Evolutionary conservation across 2,329 filamentous ascomycete species (phyloP), one percentile per base, ranked within the genome.

Genomic region (Ustulina deusta): DNA sequence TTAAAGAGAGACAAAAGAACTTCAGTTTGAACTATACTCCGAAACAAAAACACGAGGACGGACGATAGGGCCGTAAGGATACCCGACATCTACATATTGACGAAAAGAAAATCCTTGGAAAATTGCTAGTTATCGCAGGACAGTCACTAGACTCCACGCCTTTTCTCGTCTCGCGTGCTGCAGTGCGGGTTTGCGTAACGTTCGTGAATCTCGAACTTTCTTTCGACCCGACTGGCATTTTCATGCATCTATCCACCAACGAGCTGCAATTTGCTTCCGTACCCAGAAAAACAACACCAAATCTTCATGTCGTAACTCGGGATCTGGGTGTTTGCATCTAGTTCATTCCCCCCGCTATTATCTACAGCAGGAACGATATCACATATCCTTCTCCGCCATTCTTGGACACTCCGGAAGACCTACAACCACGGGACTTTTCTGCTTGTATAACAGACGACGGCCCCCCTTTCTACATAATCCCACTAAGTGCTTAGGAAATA

Each of bases 201-300:
- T 90, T 7, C 86, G 89, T 70, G 89, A 91, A 73, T 82, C 91
- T 66, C 80, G 89, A 11, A 90, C 87, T 0, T 73, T 90, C 7
- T 89, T 91, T 74, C 81, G 88, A 10, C 89, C 87, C 0, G 89
- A 87, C 83, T 1, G 77, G 81, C 2, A 81, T 91, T 1, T 91
- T 87, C 87, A 90, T 88, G 0, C 84, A 91, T 75, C 78, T 91
- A 1, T 78, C 84, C n/a, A 88, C 87, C 0, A 88, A 87, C 70
- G 81, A 84, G 22, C 76, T 83, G 11, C 83, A 87, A 57, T 86
- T 83, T 61, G 86, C 86, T 0, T 87, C 88, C 3, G 73, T 83
- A 44, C 86, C 87, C 0, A 80, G 81, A 17, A 78, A 78, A 78
- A 80, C 83, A 0, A 81, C 81, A 1, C 79, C 79, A 15, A 74